Percentiles rank a stretch among this genome's conserved stretches.
Evolutionary conservation across 2,329 filamentous ascomycete genomes (phyloP).

Genomic region (Diaporthe capsici): DNA sequence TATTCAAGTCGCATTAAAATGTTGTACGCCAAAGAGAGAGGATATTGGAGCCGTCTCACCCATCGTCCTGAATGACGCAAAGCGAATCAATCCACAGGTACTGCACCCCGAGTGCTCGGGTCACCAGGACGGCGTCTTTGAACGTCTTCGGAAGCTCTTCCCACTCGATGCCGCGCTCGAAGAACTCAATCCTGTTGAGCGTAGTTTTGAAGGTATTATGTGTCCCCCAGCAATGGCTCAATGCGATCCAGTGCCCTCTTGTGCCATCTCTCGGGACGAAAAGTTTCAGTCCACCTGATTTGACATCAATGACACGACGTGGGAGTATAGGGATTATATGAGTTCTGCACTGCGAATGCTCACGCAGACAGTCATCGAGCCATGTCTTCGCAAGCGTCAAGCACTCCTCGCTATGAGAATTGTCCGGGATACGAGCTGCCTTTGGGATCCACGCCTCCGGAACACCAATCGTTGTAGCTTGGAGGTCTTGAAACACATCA

Average conservation of each 20-base stretch:
- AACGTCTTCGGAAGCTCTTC: background rate
- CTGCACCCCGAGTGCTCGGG: slow-evolving; percentile 3
- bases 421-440: background rate
- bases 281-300: background rate
- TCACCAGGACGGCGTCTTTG: background rate
- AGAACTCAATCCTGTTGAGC: background rate
- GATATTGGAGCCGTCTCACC: background rate
- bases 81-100: slow-evolving; percentile 35
- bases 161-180: background rate
- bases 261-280: background rate
- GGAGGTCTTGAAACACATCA: background rate
- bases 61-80: slow-evolving; percentile 40
- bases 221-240: slow-evolving; percentile 30
- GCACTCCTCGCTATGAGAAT: background rate
- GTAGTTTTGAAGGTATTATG: background rate
- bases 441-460: background rate
- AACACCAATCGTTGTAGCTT: accelerated
- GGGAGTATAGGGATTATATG: background rate
- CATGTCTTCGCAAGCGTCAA: background rate
- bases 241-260: background rate
- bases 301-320: background rate
- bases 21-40: accelerated
- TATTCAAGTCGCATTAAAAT: background rate
- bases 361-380: background rate
- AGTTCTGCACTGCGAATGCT: background rate